phyloP scores from a whole-genome alignment of 164 flowering plant genomes.

The Tetracentron sinense region DNA sequence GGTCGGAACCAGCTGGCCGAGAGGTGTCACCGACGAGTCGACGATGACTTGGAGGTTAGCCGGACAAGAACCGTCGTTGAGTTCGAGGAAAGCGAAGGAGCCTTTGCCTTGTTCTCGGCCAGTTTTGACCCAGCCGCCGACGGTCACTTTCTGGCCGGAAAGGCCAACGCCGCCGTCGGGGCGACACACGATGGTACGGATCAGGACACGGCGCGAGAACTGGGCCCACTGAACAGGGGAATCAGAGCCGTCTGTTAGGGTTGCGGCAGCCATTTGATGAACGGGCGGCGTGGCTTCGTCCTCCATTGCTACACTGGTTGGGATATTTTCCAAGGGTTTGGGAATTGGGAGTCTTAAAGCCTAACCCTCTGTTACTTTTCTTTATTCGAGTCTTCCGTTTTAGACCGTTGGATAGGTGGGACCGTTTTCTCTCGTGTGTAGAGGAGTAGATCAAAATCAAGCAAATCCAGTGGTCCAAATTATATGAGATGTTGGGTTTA shows the following conservation, averaged over 20 bases:
- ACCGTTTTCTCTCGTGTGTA: no score
- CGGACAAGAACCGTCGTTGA: slow-evolving; percentile 88
- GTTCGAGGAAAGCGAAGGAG: slow-evolving; percentile 70
- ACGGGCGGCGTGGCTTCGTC: slow-evolving; percentile 25
- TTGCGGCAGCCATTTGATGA: slow-evolving; percentile 21
- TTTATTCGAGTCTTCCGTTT: no score
- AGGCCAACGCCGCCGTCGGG: slow-evolving; percentile 59
- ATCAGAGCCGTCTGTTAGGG: slow-evolving; percentile 15
- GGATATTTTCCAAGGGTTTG: no score
- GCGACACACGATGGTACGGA: slow-evolving; percentile 43
- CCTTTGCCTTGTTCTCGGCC: slow-evolving; percentile 83
- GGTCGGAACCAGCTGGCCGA: slow-evolving; percentile 55
- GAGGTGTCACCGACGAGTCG: slow-evolving; percentile 40
- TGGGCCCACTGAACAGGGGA: slow-evolving; percentile 20
- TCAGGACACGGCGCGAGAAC: slow-evolving; percentile 63
- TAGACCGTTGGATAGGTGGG: no score
- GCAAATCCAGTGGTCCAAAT: no score
- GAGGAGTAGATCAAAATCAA: no score
- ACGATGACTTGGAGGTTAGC: slow-evolving; percentile 83
- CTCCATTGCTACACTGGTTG: slow-evolving; percentile 34
- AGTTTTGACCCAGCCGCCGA: slow-evolving; percentile 75
- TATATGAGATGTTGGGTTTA: no score
- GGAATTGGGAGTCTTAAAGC: no score
- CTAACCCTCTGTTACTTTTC: no score
- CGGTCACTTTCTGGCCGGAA: slow-evolving; percentile 40